Base-by-base conservation (phyloP, 2,329 filamentous ascomycete genomes). In the Colletotrichum destructivum region DNA sequence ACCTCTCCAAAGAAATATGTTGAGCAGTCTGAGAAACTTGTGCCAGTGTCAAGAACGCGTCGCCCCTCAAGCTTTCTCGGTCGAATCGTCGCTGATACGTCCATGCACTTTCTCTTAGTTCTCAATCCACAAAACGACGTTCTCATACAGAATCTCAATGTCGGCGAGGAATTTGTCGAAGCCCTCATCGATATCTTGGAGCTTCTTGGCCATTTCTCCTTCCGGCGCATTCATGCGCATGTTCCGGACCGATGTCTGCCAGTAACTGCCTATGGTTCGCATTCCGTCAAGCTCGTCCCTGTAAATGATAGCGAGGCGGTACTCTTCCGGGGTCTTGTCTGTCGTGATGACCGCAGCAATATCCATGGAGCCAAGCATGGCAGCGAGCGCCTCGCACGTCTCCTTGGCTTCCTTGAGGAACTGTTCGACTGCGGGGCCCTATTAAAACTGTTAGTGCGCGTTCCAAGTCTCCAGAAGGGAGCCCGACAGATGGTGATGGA, bases 111-210 rank as follows among this genome's bases (percentile, higher is more conserved):
- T 9, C 38, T 52, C 47, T 4, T 42, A 42, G n/a, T 18, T 6
- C 31, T 62, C 46, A 6, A 52, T 42, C 60, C 60, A 62, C n/a
- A 40, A 31, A 9, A 52, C 31, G 35, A 62, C 35, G 11, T 46
- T 21, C 7, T 9, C 8, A 16, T 38, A 46, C 11, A 52, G 4
- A 15, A 9, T 31, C 15, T 62, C 46, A 47, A 62, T 40, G n/a
- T 35, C 16, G 31, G 15, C 42, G 31, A 51, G n/a, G 13, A 51
- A 40, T 6, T 23, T 26, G 11, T 38, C 16, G 8, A 18, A 52
- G 11, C 46, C 47, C 15, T 23, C 35, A 1, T 18, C 35, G 13
- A 52, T 12, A 9, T 42, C 35, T 6, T 42, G n/a, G 9, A 52
- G n/a, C 3, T 31, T 8, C n/a, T 13, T 18, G 9, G 12, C 16